Evolutionary conservation across 371 early-diverging fungal species (phyloP).

Genomic region (Lichtheimia ramosa): DNA sequence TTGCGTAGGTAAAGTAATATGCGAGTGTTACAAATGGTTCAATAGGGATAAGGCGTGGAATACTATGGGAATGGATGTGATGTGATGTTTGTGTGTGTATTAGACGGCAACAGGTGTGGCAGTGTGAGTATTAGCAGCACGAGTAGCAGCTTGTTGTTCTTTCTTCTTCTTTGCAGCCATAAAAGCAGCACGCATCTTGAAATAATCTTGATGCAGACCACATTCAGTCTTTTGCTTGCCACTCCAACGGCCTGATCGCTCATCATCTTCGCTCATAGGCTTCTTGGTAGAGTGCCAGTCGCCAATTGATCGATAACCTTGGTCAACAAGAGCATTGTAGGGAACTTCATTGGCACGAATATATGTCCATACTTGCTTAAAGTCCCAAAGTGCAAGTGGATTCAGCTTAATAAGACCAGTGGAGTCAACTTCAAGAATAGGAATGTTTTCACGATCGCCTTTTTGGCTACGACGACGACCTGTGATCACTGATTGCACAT

Average conservation of each 20-base stretch:
- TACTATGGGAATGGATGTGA: not conserved
- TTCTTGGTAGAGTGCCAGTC: constrained; percentile 92
- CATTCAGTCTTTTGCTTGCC: constrained; percentile 92
- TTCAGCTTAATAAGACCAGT: constrained; percentile 87
- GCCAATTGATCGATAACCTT: constrained; percentile 91
- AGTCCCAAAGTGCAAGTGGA: constrained; percentile 88
- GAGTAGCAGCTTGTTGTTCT: constrained; percentile 28
- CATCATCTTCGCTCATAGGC: constrained; percentile 60
- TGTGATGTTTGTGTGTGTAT: not conserved
- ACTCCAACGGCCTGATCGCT: constrained; percentile 91
- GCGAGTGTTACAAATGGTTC: not conserved
- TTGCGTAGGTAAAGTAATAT: no score
- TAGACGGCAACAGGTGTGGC: constrained; percentile 5
- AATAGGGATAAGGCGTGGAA: not conserved
- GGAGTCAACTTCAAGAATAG: constrained; percentile 81
- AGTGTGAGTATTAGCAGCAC: not conserved
- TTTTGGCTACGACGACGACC: constrained; percentile 90
- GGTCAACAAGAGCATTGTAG: constrained; percentile 85
- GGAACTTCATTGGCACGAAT: constrained; percentile 86
- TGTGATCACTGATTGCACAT: constrained; percentile 80
- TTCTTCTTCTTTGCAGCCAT: constrained; percentile 51
- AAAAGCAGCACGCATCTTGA: constrained; percentile 81
- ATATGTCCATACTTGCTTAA: constrained; percentile 84
- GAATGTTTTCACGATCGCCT: constrained; percentile 77
- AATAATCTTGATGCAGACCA: constrained; percentile 93